These are phyloP conservation scores for Candida methanosorbosa DNA, from an alignment of 805 yeast genomes.

Conservation along the genomic window DNA sequence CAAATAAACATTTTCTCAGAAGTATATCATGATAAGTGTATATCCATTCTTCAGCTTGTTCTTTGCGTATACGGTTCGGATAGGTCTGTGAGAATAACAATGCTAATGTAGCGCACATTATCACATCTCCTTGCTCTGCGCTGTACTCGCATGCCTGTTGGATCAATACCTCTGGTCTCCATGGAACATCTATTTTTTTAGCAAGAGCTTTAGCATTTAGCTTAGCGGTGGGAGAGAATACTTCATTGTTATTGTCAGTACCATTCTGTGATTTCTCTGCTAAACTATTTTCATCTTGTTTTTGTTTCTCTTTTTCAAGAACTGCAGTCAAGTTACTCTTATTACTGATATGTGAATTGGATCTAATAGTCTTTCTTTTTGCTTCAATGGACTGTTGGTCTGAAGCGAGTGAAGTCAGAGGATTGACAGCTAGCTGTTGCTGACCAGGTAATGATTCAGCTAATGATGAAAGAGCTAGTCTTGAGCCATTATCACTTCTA, in stretches of 20 bases:
- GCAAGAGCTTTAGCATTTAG: too few relatives aligned
- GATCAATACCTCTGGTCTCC: constrained; percentile 47
- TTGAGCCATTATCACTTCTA: constrained; percentile 1
- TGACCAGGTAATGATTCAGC: constrained; percentile 1
- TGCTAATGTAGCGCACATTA: constrained; percentile 50
- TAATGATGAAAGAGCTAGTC: constrained; percentile 11
- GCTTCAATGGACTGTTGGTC: constrained; percentile 2
- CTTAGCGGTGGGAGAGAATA: constrained; percentile 4
- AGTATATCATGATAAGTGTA: constrained; percentile 46
- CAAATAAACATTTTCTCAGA: constrained; percentile 40
- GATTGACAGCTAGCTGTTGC: neutral
- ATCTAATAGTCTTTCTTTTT: constrained; percentile 8
- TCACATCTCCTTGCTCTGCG: constrained; percentile 52
- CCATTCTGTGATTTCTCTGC: constrained; percentile 7
- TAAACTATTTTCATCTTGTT: constrained; percentile 5
- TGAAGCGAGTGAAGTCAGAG: too few relatives aligned
- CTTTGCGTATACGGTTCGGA: constrained; percentile 19
- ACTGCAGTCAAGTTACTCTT: constrained; percentile 22
- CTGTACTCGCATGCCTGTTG: constrained; percentile 46
- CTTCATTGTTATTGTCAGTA: constrained; percentile 14
- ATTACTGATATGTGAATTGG: constrained; percentile 11
- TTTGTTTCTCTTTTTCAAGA: constrained; percentile 9
- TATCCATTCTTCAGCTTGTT: constrained; percentile 46
- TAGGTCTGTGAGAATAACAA: constrained; percentile 40
- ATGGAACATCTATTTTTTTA: constrained; percentile 31